phyloP scores from a whole-genome alignment of 1,284 basidiomycete genomes.

The Puccinia novopanici region DNA sequence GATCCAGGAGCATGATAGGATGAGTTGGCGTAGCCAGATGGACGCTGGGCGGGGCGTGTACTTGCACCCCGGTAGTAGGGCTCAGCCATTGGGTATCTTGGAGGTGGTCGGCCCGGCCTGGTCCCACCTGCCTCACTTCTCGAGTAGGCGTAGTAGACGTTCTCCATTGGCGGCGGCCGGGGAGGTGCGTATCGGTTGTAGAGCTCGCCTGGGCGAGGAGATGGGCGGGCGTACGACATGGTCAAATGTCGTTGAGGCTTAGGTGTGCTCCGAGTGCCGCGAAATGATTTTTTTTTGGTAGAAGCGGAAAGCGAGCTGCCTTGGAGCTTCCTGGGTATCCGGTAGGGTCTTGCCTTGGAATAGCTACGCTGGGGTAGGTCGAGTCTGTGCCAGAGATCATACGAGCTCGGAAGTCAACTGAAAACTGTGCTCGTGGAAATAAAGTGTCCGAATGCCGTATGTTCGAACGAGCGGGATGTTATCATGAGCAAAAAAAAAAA shows the following conservation, averaged over 20 bases:
- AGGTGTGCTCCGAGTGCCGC: not conserved
- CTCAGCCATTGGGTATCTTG: constrained; percentile 13
- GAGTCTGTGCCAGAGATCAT: not conserved
- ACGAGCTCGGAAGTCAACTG: not conserved
- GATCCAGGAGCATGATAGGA: not conserved
- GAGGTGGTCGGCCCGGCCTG: constrained; percentile 31
- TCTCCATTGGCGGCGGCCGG: constrained; percentile 14
- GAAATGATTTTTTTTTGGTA: too few species aligned
- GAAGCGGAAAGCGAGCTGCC: not conserved
- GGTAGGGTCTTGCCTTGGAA: not conserved
- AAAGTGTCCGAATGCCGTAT: too few species aligned
- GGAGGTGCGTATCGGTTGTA: constrained; percentile 28
- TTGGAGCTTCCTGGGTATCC: not conserved
- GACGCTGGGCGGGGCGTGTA: constrained; percentile 20
- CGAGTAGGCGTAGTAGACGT: constrained; percentile 10
- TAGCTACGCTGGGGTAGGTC: not conserved
- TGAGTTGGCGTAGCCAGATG: constrained; percentile 4
- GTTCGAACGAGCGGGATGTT: too few species aligned
- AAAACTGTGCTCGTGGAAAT: too few species aligned
- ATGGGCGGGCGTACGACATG: constrained; percentile 24
- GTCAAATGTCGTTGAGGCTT: not conserved
- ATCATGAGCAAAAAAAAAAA: too few species aligned
- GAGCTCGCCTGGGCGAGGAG: constrained; percentile 33
- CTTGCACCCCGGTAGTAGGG: constrained; percentile 13
- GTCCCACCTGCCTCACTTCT: constrained; percentile 37